Evolutionary conservation across 2,329 filamentous ascomycete genomes (phyloP).

Genomic region (Mycogone perniciosa): DNA sequence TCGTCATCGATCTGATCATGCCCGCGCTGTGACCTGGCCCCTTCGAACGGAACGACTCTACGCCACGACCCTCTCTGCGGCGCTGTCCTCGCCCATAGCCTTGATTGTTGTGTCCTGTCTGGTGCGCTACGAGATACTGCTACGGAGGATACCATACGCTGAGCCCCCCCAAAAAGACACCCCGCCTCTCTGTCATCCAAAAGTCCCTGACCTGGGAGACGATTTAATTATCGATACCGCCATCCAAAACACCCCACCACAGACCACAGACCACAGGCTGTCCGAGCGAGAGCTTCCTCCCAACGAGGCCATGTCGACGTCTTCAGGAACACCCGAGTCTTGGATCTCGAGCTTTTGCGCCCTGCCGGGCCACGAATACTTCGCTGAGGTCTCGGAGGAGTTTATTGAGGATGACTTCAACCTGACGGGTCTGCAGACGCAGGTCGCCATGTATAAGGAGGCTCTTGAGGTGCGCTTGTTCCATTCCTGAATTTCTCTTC

Average conservation of each 20-base stretch:
- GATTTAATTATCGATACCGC: constrained; percentile 10
- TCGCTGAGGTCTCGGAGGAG: constrained; percentile 96
- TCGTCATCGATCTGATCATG: not conserved
- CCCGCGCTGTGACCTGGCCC: not conserved
- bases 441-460: constrained; percentile 99
- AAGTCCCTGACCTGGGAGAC: not conserved
- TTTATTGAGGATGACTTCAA: constrained; percentile 99
- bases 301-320: constrained; percentile 47
- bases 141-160: not conserved
- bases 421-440: constrained; percentile 85
- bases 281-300: constrained; percentile 1
- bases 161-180: not conserved
- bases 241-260: constrained; percentile 1
- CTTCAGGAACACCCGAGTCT: constrained; percentile 65
- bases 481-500: not conserved
- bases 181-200: not conserved
- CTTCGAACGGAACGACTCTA: not conserved
- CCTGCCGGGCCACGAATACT: constrained; percentile 94
- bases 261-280: not conserved
- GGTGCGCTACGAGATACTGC: not conserved
- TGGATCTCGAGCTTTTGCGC: constrained; percentile 99
- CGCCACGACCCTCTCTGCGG: not conserved
- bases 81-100: not conserved
- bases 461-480: constrained; percentile 63
- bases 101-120: too few relatives aligned